Percentiles rank a stretch among this genome's conserved stretches.
Evolutionary conservation across 2,329 filamentous ascomycete genomes (phyloP).

Genomic region (Talaromyces marneffei): DNA sequence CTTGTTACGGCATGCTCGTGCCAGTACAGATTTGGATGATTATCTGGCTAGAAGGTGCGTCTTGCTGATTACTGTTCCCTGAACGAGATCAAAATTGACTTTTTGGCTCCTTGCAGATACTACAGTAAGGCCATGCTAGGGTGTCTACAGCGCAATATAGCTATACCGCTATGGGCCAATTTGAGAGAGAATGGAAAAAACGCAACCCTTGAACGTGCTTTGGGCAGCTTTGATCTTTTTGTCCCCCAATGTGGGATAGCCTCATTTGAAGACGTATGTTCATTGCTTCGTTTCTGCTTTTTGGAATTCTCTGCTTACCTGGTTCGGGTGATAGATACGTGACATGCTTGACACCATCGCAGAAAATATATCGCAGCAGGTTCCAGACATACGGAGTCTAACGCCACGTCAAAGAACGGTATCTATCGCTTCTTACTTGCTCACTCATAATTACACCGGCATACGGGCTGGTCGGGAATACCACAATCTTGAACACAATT

Average conservation of each 20-base stretch:
- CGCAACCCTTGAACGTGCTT: conserved; percentile 62
- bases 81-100: background rate
- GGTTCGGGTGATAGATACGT: conserved; percentile 48
- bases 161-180: conserved; percentile 69
- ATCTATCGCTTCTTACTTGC: conserved; percentile 63
- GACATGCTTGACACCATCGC: conserved; percentile 61
- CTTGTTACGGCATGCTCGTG: conserved; percentile 60
- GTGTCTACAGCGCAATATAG: conserved; percentile 73
- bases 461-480: conserved; percentile 65
- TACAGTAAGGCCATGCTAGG: conserved; percentile 69
- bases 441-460: conserved; percentile 62
- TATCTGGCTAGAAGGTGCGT: conserved; percentile 63
- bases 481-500: conserved; percentile 76
- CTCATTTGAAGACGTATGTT: conserved; percentile 64
- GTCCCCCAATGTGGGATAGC: conserved; percentile 65
- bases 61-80: background rate
- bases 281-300: background rate
- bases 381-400: conserved; percentile 50
- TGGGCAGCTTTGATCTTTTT: conserved; percentile 87
- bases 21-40: conserved; percentile 59
- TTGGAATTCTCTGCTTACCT: background rate
- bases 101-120: conserved; percentile 48
- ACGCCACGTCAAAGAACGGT: conserved; percentile 64
- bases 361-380: conserved; percentile 47
- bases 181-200: conserved; percentile 45